Base-by-base conservation (phyloP, 495 filamentous ascomycete genomes). In the Parathielavia hyrcaniae region DNA sequence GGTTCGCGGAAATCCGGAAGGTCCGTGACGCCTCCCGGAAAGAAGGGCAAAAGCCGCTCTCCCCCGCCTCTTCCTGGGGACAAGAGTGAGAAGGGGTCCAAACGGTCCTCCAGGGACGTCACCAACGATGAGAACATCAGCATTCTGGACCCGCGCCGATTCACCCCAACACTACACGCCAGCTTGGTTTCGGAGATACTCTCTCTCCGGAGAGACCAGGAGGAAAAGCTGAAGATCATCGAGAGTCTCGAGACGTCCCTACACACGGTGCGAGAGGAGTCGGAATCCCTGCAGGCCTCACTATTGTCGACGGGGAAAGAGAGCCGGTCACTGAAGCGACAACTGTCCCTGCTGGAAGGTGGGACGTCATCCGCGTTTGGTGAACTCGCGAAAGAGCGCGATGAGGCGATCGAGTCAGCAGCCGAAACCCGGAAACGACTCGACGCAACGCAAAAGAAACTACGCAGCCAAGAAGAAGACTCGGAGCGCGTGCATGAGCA, bases 151-250 rank as follows among this genome's bases (percentile, higher is more conserved):
- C 88, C 93, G 7, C 83, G 91, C 51, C 80, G 92, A 19, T 96
- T 99, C 64, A 97, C 93, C 6, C 93, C 93, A 5, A 97, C 91
- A 2, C 79, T 97, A 19, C 95, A 97, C 73, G 93, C 93, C 14
- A 96, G 88, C 46, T 79, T 98, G 9, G 91, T 98, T 7, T 90
- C 92, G 0, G 92, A 98, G 69, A 98, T 98, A 59, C 80, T 97
- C 23, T 82, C 84, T 1, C 71, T 99, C 45, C 83, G 90, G 5
- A 79, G 93, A 45, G 95, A 97, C 57, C 80, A 96, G 53, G 93
- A 97, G 67, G 86, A 83, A 43, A 97, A 95, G 69, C 78, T 85
- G 19, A 88, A 84, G 60, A 78, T 88, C 34, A 91, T 99, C 43
- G 89, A 95, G 68, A 79, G 79, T 35, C 75, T 99, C 35, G 95